Conservation (phyloP, 2,329 filamentous ascomycete genomes). For the Colletotrichum limetticola region DNA sequence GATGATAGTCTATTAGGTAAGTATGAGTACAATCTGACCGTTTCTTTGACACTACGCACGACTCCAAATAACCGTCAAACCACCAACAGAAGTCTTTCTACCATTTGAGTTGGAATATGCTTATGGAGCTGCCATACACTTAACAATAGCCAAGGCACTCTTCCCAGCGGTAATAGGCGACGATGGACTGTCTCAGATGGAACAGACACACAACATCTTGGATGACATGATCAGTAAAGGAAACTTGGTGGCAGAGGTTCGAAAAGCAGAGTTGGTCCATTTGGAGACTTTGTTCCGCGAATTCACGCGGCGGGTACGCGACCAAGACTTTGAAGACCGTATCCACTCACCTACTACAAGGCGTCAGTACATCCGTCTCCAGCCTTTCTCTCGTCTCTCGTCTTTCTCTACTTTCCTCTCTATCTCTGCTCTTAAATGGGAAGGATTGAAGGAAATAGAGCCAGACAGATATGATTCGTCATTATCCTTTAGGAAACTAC, state of each 20-base stretch:
- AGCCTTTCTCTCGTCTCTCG: no score
- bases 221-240: conserved; percentile 47
- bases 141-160: conserved; percentile 48
- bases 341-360: neutral
- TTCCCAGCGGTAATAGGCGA: conserved; percentile 44
- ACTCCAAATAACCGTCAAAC: neutral
- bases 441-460: no score
- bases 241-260: conserved; percentile 44
- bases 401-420: no score
- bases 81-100: conserved; percentile 46
- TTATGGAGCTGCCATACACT: conserved; percentile 46
- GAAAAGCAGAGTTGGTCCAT: conserved; percentile 46
- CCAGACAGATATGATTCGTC: no score
- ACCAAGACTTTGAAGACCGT: conserved; percentile 41
- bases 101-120: conserved; percentile 52
- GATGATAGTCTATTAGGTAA: conserved; percentile 47
- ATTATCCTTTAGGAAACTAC: no score
- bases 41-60: accelerated
- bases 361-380: no score
- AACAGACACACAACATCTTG: conserved; percentile 42
- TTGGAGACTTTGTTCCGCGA: conserved; percentile 43
- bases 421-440: no score
- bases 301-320: conserved; percentile 39
- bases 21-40: conserved; percentile 37
- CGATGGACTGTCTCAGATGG: conserved; percentile 40